Evolutionary conservation across 495 filamentous ascomycete genomes (phyloP).

Genomic region (Neurospora sublineolata): DNA sequence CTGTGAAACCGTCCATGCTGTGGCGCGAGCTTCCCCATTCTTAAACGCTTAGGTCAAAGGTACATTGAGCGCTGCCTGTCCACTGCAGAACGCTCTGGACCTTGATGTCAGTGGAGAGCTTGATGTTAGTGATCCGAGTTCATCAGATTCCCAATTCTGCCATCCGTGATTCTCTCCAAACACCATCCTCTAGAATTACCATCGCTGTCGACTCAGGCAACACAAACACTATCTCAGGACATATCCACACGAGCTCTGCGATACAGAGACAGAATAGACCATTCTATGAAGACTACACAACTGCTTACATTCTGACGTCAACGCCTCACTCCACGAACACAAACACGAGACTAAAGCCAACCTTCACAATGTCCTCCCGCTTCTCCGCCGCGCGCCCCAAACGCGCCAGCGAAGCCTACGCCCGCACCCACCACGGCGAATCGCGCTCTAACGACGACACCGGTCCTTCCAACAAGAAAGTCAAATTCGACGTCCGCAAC

Average conservation of each 20-base stretch:
- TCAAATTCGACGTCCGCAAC: conserved; percentile 90
- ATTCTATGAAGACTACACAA: not conserved
- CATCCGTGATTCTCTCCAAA: not conserved
- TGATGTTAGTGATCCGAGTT: not conserved
- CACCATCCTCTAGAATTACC: not conserved
- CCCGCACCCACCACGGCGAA: conserved; percentile 55
- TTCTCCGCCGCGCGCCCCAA: conserved; percentile 64
- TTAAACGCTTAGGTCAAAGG: not conserved
- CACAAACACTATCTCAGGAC: not conserved
- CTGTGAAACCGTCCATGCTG: not conserved
- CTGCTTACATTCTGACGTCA: not conserved
- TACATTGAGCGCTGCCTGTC: not conserved
- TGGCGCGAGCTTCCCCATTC: not conserved
- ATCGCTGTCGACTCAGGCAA: not conserved
- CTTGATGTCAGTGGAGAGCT: not conserved
- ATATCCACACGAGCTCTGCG: not conserved
- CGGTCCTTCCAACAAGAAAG: conserved; percentile 53
- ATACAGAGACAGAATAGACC: not conserved
- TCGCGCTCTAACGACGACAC: conserved; percentile 27
- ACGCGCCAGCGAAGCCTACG: conserved; percentile 66
- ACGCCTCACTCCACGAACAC: not conserved
- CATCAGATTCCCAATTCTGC: not conserved
- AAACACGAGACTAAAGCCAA: not conserved
- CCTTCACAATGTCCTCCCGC: conserved; percentile 47
- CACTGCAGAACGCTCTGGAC: not conserved